Evolutionary conservation across 1,139 yeast genomes (phyloP).

Genomic region (Entelexis sorbosivorans): DNA sequence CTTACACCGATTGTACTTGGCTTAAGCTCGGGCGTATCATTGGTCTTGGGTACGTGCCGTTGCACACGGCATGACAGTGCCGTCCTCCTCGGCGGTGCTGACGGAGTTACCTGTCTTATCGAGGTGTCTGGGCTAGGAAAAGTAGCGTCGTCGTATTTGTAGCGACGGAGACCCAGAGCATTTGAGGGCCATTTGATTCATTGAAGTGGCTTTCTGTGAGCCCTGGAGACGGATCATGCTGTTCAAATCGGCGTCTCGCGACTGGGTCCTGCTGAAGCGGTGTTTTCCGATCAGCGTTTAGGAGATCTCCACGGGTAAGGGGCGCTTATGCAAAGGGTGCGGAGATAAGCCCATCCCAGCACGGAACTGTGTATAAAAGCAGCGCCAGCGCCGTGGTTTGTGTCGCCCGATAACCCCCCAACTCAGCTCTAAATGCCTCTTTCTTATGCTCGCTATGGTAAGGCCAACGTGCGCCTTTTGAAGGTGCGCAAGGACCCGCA

Average conservation of each 20-base stretch:
- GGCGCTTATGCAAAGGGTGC: conserved; percentile 1
- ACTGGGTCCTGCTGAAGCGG: conserved; percentile 26
- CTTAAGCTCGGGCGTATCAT: no score
- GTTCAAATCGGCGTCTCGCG: no score
- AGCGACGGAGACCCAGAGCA: neutral
- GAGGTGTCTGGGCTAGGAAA: neutral
- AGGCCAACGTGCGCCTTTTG: conserved; percentile 80
- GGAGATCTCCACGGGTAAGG: neutral
- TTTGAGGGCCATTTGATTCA: neutral
- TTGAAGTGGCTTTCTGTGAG: no score
- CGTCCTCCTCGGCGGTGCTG: conserved; percentile 3
- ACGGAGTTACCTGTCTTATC: neutral
- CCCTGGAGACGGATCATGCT: no score
- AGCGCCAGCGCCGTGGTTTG: neutral
- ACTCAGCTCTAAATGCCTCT: conserved; percentile 23
- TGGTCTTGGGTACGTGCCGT: no score
- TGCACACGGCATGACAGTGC: neutral
- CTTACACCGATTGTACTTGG: no score
- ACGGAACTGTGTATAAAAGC: neutral
- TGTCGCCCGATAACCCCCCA: neutral
- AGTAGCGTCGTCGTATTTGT: neutral
- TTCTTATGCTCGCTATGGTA: conserved; percentile 62
- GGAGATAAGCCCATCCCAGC: neutral
- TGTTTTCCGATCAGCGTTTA: neutral
- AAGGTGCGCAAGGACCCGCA: conserved; percentile 69